Base-by-base conservation (phyloP, 495 filamentous ascomycete species). In the Peziza echinospora region DNA sequence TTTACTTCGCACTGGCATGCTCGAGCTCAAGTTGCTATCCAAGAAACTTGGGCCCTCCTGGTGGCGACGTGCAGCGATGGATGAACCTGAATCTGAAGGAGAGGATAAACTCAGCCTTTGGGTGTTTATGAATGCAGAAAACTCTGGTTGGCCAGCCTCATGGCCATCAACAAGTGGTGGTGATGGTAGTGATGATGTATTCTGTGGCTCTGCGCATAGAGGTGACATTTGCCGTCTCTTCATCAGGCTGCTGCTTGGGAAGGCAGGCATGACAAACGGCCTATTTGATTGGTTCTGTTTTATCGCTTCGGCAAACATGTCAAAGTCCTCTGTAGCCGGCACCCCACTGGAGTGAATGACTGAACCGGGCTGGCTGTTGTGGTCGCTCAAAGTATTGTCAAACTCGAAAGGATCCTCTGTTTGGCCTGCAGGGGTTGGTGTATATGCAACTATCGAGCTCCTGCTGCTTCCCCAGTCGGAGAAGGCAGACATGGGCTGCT, bases 401-500 rank as follows among this genome's bases (percentile, higher is more conserved):
- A 41, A 59, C 22, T 59, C 56, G 24, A 59, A 59, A 9, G 56
- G 56, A 41, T 59, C 55, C n/a, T 52, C 56, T 9, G 49, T 45
- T 46, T 52, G 47, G 21, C 49, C 56, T 25, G 55, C 55, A 28
- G 57, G 52, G 11, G 52, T 56, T 10, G 56, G 56, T 7, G 56
- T 55, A 39, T 59, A 59, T 41, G 51, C 34, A 17, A 37, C 22
- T 11, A 52, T 48, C 17, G 56, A 59, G 26, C 52, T 53, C 4
- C 54, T 50, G 43, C 56, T 59, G 24, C 56, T 59, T 13, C 56
- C 56, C 16, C 58, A 59, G 41, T 59, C 56, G 9, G 56, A 59
- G 30, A 59, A 59, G 22, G 47, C 56, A 21, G 56, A 59, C 16
- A 45, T 26, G n/a, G 56, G 56, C 53, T 37, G 30, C 6, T 37